Conservation (phyloP, 78 protist genomes). For the Dictyostelium purpureum region DNA sequence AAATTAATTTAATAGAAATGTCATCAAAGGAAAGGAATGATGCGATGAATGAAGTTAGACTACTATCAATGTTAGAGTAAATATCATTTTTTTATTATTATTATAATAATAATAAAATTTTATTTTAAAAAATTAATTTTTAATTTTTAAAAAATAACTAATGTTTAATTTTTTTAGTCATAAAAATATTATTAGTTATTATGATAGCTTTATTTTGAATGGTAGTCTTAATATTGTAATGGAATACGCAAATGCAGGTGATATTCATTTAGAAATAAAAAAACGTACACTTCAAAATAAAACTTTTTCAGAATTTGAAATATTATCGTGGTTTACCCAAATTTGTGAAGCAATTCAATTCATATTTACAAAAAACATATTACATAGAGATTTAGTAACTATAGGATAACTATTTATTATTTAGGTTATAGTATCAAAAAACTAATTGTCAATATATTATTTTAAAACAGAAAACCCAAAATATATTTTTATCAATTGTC, state of each 20-base stretch:
- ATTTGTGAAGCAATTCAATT: constrained; percentile 65
- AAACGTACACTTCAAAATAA: constrained; percentile 21
- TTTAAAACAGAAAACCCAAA: constrained; percentile 76
- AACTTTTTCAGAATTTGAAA: constrained; percentile 52
- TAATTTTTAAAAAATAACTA: background rate
- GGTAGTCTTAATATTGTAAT: constrained; percentile 90
- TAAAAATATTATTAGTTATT: constrained; percentile 84
- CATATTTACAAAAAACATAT: constrained; percentile 37
- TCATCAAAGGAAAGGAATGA: constrained; percentile 59
- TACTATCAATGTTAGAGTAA: constrained; percentile 64
- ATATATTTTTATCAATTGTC: constrained; percentile 90
- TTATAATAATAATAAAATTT: background rate
- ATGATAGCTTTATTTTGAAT: constrained; percentile 84
- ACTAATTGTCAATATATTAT: background rate
- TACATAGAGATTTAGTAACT: constrained; percentile 79
- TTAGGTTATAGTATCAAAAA: background rate
- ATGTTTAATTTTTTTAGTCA: background rate
- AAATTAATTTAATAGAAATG: constrained; percentile 85
- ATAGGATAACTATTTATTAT: background rate
- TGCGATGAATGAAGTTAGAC: constrained; percentile 82
- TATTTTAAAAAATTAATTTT: background rate
- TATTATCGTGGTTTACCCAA: constrained; percentile 62
- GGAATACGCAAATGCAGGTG: constrained; percentile 93
- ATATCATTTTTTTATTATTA: background rate
- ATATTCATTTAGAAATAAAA: constrained; percentile 45